phyloP scores from a whole-genome alignment of 2,329 filamentous ascomycete genomes.

The Hymenoscyphus albidus region DNA sequence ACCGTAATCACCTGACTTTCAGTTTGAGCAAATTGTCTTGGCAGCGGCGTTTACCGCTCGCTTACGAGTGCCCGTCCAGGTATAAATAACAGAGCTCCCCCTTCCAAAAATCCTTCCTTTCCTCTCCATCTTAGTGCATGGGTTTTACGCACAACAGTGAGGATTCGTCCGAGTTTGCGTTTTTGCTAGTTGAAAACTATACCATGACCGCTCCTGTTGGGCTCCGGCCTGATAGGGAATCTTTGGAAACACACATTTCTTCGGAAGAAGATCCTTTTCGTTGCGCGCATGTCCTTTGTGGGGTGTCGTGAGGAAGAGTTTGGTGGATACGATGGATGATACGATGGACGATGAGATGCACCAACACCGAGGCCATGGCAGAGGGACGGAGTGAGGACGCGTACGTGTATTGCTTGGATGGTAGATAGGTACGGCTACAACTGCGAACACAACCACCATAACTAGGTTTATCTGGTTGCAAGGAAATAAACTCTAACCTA shows the following conservation, averaged over 20 bases:
- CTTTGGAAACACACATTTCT: conserved; percentile 56
- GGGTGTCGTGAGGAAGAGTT: conserved; percentile 49
- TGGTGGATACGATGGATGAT: not conserved
- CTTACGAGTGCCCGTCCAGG: not conserved
- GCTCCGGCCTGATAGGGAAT: conserved; percentile 71
- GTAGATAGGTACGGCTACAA: too few relatives aligned
- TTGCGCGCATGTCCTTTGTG: conserved; percentile 43
- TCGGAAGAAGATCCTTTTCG: conserved; percentile 47
- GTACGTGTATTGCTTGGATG: too few relatives aligned
- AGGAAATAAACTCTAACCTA: not conserved
- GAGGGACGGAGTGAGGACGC: too few relatives aligned
- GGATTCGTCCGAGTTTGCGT: conserved; percentile 77
- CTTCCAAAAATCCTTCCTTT: conserved; percentile 33
- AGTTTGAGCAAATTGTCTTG: not conserved
- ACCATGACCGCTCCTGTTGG: conserved; percentile 70
- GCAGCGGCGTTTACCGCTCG: not conserved
- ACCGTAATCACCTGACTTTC: not conserved
- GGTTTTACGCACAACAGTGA: conserved; percentile 77
- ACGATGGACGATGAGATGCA: not conserved
- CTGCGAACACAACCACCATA: too few relatives aligned
- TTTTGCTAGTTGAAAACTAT: conserved; percentile 66
- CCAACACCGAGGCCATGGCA: too few relatives aligned
- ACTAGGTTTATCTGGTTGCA: not conserved
- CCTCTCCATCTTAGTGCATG: conserved; percentile 59
- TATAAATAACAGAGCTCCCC: not conserved